Evolutionary conservation across 2,329 filamentous ascomycete genomes (phyloP).

Genomic region (Alternaria angustiovoidea): DNA sequence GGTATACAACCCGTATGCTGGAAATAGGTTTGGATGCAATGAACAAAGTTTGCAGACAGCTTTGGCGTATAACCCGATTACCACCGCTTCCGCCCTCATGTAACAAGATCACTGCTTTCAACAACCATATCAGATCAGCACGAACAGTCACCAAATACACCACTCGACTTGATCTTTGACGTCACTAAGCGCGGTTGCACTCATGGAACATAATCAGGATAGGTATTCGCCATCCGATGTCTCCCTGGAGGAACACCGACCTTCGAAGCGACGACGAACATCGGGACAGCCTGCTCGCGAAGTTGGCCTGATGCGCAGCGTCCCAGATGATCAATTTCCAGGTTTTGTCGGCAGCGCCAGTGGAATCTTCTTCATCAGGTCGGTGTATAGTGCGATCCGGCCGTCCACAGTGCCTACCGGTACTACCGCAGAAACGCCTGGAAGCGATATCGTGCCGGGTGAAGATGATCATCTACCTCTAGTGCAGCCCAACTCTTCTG

Average conservation of each 20-base stretch:
- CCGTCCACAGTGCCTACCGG: slow-evolving; percentile 19
- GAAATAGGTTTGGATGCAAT: background rate
- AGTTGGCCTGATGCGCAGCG: slow-evolving; percentile 62
- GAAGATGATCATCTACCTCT: slow-evolving; percentile 63
- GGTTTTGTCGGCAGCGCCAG: slow-evolving; percentile 66
- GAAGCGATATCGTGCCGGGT: slow-evolving; percentile 61
- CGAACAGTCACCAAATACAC: background rate
- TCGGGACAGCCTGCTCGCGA: slow-evolving; percentile 45
- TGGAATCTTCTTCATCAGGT: slow-evolving; percentile 67
- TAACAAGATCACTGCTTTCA: background rate
- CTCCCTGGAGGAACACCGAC: slow-evolving; percentile 6
- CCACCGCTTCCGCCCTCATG: background rate
- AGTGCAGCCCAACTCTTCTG: slow-evolving; percentile 24
- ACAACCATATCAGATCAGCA: background rate
- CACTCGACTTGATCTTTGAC: background rate
- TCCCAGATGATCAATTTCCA: slow-evolving; percentile 56
- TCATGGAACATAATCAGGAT: slow-evolving; percentile 19
- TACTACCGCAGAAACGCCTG: slow-evolving; percentile 32
- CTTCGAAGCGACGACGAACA: slow-evolving; percentile 25
- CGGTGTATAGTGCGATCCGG: slow-evolving; percentile 61
- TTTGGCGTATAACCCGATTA: background rate
- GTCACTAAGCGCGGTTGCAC: background rate
- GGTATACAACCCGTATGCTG: background rate
- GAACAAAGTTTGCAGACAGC: background rate
- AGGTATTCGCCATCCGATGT: slow-evolving; percentile 3